These are phyloP conservation scores for Triadica sebifera DNA, from an alignment of 345 rosid species.

Conservation along the genomic window DNA sequence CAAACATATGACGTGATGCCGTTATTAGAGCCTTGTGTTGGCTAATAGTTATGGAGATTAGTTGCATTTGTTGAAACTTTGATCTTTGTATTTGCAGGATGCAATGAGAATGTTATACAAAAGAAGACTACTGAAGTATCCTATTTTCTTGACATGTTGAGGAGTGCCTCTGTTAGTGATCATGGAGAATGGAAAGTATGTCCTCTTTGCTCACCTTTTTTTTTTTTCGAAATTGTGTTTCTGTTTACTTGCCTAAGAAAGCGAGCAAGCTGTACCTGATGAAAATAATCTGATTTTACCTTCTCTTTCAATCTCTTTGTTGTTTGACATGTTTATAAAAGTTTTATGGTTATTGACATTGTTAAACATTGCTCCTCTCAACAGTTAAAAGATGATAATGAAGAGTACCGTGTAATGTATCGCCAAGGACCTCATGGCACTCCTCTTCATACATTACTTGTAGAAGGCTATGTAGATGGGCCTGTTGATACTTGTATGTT, in stretches of 20 bases:
- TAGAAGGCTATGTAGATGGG: constrained; percentile 90
- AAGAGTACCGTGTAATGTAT: constrained; percentile 90
- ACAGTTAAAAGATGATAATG: constrained; percentile 74
- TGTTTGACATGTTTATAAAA: not conserved
- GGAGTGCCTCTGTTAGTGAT: constrained; percentile 65
- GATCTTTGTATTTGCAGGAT: constrained; percentile 40
- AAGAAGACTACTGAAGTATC: constrained; percentile 58
- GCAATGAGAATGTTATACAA: constrained; percentile 47
- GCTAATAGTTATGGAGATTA: constrained; percentile 4
- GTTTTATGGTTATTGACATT: constrained; percentile 6
- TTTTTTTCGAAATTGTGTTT: not conserved
- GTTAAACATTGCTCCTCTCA: constrained; percentile 14
- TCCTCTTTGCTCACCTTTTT: not conserved
- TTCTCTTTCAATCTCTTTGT: no score
- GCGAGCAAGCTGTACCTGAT: no score
- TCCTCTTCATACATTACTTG: constrained; percentile 80
- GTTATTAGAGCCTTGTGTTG: not conserved
- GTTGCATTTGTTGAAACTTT: constrained; percentile 14
- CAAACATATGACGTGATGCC: not conserved
- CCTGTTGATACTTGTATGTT: constrained; percentile 82
- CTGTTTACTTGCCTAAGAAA: no score
- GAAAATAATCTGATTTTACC: no score
- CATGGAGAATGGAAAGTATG: constrained; percentile 85
- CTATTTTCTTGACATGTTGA: constrained; percentile 72
- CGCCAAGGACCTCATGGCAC: constrained; percentile 83